These are phyloP conservation scores for Schizopora paradoxa DNA, from an alignment of 1,284 basidiomycete species.

Conservation along the genomic window DNA sequence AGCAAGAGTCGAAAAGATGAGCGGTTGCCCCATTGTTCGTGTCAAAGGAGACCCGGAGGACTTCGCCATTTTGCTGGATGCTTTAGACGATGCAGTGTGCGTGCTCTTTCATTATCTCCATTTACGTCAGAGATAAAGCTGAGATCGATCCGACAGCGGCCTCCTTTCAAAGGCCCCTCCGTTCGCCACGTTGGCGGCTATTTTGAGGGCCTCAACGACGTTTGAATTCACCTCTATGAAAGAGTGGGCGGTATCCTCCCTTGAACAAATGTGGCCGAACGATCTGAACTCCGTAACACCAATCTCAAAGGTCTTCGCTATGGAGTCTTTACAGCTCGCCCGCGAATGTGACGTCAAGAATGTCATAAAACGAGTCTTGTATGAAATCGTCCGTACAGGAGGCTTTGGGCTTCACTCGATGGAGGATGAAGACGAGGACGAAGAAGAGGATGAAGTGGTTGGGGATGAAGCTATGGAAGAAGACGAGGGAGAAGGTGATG, in stretches of 20 bases:
- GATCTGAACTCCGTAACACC: conserved; percentile 21
- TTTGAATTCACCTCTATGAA: not conserved
- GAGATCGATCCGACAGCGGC: too few relatives aligned
- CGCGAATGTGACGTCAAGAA: conserved; percentile 25
- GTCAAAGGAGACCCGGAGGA: conserved; percentile 25
- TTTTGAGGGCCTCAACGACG: not conserved
- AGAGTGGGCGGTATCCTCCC: conserved; percentile 26
- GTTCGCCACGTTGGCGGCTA: not conserved
- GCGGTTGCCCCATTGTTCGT: conserved; percentile 28
- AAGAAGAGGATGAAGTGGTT: not conserved
- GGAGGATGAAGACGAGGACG: not conserved
- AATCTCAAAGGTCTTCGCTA: conserved; percentile 22
- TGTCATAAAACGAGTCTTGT: conserved; percentile 33
- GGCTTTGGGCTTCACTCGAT: conserved; percentile 20
- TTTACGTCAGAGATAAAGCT: not conserved
- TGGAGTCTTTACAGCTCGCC: conserved; percentile 29
- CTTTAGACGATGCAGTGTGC: conserved; percentile 34
- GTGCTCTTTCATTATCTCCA: conserved; percentile 15
- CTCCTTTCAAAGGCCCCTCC: not conserved
- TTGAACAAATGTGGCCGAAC: conserved; percentile 29
- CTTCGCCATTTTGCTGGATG: conserved; percentile 31
- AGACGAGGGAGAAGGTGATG: conserved; percentile 9
- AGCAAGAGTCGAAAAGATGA: conserved; percentile 22
- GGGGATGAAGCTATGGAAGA: conserved; percentile 11
- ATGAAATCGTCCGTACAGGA: conserved; percentile 31